Conservation (phyloP, 257 asterid genomes). For the Primulina eburnea region DNA sequence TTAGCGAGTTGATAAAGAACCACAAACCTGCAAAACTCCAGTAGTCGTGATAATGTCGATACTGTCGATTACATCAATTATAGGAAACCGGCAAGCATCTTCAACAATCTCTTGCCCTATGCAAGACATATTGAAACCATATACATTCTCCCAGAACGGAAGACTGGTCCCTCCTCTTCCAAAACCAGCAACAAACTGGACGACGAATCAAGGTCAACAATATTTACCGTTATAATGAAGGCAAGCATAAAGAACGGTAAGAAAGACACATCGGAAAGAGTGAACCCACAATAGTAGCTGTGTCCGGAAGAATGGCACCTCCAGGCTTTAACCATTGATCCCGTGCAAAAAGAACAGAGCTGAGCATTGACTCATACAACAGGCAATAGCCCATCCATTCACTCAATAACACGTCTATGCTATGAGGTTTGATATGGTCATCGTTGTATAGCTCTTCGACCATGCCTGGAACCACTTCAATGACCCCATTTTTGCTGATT, state of each 20-base stretch:
- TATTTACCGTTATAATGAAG: constrained; percentile 1
- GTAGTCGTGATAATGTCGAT: constrained; percentile 63
- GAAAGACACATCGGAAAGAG: constrained; percentile 19
- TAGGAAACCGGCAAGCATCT: constrained; percentile 70
- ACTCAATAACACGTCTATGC: constrained; percentile 78
- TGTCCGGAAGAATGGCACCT: constrained; percentile 94
- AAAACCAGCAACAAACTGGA: constrained; percentile 89
- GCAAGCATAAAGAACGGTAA: constrained; percentile 21
- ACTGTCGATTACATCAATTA: constrained; percentile 65
- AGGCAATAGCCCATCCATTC: constrained; percentile 99
- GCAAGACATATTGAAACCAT: constrained; percentile 86
- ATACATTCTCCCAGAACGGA: constrained; percentile 91
- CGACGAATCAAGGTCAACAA: constrained; percentile 6
- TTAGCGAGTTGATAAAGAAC: background rate
- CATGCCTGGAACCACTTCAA: constrained; percentile 84
- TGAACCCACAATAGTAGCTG: constrained; percentile 75
- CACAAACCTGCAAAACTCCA: constrained; percentile 72
- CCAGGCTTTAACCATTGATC: constrained; percentile 95
- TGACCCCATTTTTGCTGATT: constrained; percentile 38
- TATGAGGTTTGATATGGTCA: constrained; percentile 48
- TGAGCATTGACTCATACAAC: constrained; percentile 91
- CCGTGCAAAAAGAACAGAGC: constrained; percentile 84
- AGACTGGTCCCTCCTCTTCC: constrained; percentile 87
- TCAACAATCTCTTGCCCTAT: constrained; percentile 68
- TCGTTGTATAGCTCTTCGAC: constrained; percentile 66